Evolutionary conservation across 1,139 yeast genomes (phyloP).

Genomic region (Geotrichum bryndzae): DNA sequence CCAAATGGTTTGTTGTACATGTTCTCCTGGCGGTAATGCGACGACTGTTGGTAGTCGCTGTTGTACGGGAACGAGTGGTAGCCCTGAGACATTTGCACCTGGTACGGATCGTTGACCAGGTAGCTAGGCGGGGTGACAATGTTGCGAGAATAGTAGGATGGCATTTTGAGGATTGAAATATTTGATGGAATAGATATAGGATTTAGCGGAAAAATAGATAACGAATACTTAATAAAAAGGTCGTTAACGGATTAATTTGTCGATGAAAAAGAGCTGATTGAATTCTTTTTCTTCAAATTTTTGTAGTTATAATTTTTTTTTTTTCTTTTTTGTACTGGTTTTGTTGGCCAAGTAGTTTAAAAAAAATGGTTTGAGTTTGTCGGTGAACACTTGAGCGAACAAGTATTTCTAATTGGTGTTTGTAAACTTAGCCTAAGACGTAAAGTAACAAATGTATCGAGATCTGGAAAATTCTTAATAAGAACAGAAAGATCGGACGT

Average conservation of each 20-base stretch:
- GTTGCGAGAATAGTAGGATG: constrained; percentile 26
- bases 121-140: constrained; percentile 26
- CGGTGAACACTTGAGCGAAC: neutral
- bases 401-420: neutral
- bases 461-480: neutral
- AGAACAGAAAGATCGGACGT: neutral
- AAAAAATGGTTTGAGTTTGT: neutral
- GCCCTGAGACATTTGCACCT: constrained; percentile 10
- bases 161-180: constrained; percentile 18
- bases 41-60: constrained; percentile 16
- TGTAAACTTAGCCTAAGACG: neutral
- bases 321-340: neutral
- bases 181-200: neutral
- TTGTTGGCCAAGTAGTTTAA: neutral
- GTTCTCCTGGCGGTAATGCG: constrained; percentile 13
- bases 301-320: neutral
- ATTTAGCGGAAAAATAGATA: neutral
- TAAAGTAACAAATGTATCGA: neutral
- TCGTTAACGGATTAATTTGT: constrained; percentile 19
- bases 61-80: constrained; percentile 7
- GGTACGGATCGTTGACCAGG: constrained; percentile 14
- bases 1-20: constrained; percentile 6
- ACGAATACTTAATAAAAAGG: constrained; percentile 29
- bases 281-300: neutral
- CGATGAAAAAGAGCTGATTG: neutral